Conservation (phyloP, 2,329 filamentous ascomycete genomes). For the Phaeosphaeria sp. region DNA sequence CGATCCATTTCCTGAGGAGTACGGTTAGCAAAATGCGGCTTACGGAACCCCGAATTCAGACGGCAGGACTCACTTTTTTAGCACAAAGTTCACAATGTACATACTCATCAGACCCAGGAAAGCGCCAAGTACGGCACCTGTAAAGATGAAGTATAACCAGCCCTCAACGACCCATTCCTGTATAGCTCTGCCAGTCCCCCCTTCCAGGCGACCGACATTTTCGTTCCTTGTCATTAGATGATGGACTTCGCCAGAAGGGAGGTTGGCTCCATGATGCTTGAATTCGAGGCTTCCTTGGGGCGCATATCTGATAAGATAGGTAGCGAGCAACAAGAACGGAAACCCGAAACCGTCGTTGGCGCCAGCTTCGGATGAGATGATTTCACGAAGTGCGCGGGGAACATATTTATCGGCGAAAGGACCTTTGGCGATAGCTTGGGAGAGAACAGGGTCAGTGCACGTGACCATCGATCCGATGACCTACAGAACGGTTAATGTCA, state of each 20-base stretch:
- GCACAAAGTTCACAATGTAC: conserved; percentile 53
- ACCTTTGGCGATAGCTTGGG: conserved; percentile 68
- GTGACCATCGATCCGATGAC: conserved; percentile 66
- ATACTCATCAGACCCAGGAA: conserved; percentile 59
- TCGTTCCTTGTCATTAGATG: neutral
- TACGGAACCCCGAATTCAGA: neutral
- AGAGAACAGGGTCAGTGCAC: conserved; percentile 68
- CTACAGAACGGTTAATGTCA: neutral
- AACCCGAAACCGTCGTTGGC: conserved; percentile 70
- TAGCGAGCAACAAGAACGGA: conserved; percentile 65
- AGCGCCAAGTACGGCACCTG: conserved; percentile 61
- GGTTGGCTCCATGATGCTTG: conserved; percentile 19
- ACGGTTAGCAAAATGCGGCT: neutral
- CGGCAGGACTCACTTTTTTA: conserved; percentile 27
- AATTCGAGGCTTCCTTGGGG: conserved; percentile 40
- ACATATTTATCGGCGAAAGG: conserved; percentile 70
- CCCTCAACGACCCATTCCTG: conserved; percentile 67
- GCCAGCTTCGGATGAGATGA: conserved; percentile 68
- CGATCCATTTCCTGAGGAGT: conserved; percentile 54
- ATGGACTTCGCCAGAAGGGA: conserved; percentile 34
- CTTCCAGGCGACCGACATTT: conserved; percentile 58
- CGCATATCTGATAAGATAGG: conserved; percentile 64
- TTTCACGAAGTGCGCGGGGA: conserved; percentile 62
- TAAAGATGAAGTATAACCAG: conserved; percentile 64
- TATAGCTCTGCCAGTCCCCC: conserved; percentile 60